Conservation (phyloP, 1,284 basidiomycete species). For the Tilletia setariae region DNA sequence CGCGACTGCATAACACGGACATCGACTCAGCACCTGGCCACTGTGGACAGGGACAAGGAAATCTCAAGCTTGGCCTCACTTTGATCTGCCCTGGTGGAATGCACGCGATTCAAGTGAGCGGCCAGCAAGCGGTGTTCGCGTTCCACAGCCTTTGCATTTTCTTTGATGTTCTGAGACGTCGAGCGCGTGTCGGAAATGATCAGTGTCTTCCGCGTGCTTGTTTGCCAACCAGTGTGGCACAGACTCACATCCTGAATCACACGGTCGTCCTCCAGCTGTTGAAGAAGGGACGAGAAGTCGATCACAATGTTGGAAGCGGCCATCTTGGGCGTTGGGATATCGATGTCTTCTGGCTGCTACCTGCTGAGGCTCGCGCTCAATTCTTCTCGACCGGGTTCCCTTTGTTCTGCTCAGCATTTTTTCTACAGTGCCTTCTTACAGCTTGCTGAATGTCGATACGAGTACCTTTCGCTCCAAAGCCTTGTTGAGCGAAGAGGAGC, state of each 20-base stretch:
- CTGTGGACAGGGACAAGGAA: background rate
- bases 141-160: conserved; percentile 37
- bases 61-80: conserved; percentile 1
- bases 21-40: background rate
- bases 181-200: background rate
- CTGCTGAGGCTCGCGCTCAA: too few relatives aligned
- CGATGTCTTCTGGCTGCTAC: background rate
- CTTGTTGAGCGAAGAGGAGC: conserved; percentile 11
- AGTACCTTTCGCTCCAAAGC: background rate
- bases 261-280: conserved; percentile 5
- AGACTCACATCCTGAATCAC: conserved; percentile 5
- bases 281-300: conserved; percentile 4
- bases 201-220: background rate
- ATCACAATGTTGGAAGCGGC: background rate
- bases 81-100: conserved; percentile 27
- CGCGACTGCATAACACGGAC: conserved; percentile 9
- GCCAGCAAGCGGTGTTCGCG: conserved; percentile 26
- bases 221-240: background rate
- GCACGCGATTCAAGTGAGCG: conserved; percentile 28
- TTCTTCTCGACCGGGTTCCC: too few relatives aligned
- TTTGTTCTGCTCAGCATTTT: background rate
- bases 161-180: conserved; percentile 23
- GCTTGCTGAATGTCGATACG: conserved; percentile 3
- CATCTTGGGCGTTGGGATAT: background rate
- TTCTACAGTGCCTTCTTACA: background rate